These are phyloP conservation scores for Russula griseocarnosa DNA, from an alignment of 768 basidiomycete species.

Conservation along the genomic window DNA sequence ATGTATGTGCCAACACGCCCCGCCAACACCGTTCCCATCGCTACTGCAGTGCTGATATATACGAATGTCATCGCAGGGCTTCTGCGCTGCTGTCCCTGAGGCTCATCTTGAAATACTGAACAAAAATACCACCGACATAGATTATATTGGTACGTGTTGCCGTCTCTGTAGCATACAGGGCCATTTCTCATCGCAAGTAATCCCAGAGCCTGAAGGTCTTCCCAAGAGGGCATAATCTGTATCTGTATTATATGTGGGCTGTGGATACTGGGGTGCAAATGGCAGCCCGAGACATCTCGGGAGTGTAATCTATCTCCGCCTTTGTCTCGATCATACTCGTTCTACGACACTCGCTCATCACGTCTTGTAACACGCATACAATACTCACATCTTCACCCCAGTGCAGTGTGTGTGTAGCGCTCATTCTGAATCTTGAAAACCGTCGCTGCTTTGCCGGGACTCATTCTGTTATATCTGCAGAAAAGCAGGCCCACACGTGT, in stretches of 20 bases:
- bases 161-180: not conserved
- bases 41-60: not conserved
- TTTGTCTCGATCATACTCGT: not conserved
- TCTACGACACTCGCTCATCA: not conserved
- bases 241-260: not conserved
- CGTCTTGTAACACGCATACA: conserved; percentile 8
- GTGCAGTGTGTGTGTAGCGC: not conserved
- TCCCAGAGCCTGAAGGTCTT: conserved; percentile 20
- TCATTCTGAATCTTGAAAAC: not conserved
- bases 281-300: not conserved
- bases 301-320: not conserved
- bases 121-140: conserved; percentile 14
- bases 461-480: not conserved
- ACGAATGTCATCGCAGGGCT: conserved; percentile 7
- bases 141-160: conserved; percentile 20
- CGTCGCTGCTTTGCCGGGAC: no score
- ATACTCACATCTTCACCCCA: not conserved
- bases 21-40: no score
- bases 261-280: not conserved
- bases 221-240: conserved; percentile 14
- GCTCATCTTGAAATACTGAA: conserved; percentile 4
- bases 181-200: not conserved
- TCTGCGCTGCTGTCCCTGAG: conserved; percentile 24
- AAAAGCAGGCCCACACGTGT: not conserved
- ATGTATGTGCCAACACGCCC: conserved; percentile 9